These are phyloP conservation scores for Russula sp. DNA, from an alignment of 768 basidiomycete species.

Conservation along the genomic window DNA sequence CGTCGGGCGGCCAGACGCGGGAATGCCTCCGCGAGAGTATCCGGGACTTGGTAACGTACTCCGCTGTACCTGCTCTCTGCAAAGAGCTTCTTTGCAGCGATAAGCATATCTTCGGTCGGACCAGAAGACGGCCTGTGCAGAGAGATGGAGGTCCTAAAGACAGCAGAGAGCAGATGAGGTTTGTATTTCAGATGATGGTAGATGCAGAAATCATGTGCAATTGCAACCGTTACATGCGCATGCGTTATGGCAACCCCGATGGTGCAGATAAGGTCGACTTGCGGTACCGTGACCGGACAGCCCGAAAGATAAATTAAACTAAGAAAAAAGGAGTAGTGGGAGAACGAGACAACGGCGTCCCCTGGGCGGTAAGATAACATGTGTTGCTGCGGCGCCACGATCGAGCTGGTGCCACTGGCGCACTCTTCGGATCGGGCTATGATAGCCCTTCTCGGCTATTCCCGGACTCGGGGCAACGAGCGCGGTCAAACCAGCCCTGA, in stretches of 20 bases:
- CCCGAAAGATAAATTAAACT: background rate
- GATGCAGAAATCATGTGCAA: too few relatives aligned
- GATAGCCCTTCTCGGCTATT: background rate
- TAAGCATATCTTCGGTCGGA: slow-evolving; percentile 29
- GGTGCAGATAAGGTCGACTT: background rate
- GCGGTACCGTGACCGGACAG: background rate
- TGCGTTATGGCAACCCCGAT: background rate
- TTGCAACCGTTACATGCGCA: background rate
- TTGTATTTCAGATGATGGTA: background rate
- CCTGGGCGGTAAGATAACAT: slow-evolving; percentile 2
- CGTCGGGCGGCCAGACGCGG: slow-evolving; percentile 35
- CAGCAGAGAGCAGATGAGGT: background rate
- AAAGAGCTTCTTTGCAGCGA: slow-evolving; percentile 39
- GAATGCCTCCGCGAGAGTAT: slow-evolving; percentile 43
- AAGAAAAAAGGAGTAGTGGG: background rate
- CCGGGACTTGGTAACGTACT: slow-evolving; percentile 39
- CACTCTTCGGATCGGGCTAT: too few relatives aligned
- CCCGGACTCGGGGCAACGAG: background rate
- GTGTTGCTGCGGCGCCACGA: background rate
- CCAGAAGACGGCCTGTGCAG: too few relatives aligned
- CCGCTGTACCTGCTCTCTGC: slow-evolving; percentile 36
- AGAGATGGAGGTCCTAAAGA: background rate
- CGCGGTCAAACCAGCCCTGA: background rate
- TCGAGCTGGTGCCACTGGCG: background rate
- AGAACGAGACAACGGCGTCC: background rate